These are phyloP conservation scores for Seminavis robusta DNA, from an alignment of 108 stramenopile genomes.

Conservation along the genomic window DNA sequence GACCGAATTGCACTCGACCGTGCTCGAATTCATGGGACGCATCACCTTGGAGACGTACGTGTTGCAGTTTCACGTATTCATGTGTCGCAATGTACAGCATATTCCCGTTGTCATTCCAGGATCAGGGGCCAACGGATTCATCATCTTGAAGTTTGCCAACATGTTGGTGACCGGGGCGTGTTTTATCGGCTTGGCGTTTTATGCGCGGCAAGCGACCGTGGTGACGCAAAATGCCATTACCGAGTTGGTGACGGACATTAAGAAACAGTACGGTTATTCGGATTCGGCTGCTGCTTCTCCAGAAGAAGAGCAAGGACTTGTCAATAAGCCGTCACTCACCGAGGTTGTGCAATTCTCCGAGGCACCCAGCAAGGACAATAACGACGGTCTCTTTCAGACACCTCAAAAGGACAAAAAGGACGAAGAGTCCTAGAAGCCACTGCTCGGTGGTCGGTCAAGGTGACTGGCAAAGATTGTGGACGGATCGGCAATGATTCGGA, in stretches of 20 bases:
- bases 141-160: constrained; percentile 40
- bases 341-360: no score
- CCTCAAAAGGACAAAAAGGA: no score
- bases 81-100: constrained; percentile 69
- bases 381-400: no score
- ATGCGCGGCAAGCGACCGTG: constrained; percentile 58
- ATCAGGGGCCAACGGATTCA: constrained; percentile 40
- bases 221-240: constrained; percentile 46
- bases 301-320: no score
- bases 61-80: constrained; percentile 93
- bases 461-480: no score
- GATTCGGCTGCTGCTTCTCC: no score
- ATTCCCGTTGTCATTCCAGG: constrained; percentile 70
- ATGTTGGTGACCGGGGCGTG: constrained; percentile 58
- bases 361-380: no score
- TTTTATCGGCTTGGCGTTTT: constrained; percentile 48
- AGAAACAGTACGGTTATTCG: no score
- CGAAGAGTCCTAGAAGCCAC: no score
- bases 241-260: constrained; percentile 13
- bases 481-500: no score
- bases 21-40: constrained; percentile 84
- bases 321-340: no score
- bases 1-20: constrained; percentile 56
- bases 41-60: constrained; percentile 93
- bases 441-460: no score